Conservation (phyloP, 441 rosid genomes). For the Francoa sonchifolia region DNA sequence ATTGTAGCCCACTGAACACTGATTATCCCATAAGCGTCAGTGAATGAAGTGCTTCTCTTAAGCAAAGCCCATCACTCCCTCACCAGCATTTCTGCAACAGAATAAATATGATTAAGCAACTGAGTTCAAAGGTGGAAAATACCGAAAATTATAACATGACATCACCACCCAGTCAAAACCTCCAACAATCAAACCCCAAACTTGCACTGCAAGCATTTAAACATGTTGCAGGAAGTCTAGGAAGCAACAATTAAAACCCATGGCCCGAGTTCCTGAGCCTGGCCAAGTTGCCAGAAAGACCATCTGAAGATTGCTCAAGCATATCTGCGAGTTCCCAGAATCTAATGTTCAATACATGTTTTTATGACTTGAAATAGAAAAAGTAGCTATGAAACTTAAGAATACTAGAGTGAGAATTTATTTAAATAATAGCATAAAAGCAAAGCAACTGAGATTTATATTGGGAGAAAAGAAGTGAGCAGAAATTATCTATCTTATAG, state of each 20-base stretch:
- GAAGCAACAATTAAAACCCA: conserved; percentile 39
- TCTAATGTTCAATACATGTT: conserved; percentile 49
- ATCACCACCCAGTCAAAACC: conserved; percentile 36
- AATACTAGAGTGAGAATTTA: conserved; percentile 4
- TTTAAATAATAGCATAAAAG: conserved; percentile 3
- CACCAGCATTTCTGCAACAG: conserved; percentile 66
- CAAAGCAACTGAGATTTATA: conserved; percentile 8
- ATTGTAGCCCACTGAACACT: conserved; percentile 31
- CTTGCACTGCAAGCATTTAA: conserved; percentile 36
- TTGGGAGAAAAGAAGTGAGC: conserved; percentile 1
- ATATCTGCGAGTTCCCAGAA: conserved; percentile 76
- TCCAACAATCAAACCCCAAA: conserved; percentile 36
- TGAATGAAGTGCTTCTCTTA: conserved; percentile 39
- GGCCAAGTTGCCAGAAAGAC: conserved; percentile 60
- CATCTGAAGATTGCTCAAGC: conserved; percentile 63
- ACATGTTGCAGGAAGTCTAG: conserved; percentile 29
- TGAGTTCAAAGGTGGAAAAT: conserved; percentile 26
- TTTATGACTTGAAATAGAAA: conserved; percentile 22
- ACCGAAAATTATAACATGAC: conserved; percentile 27
- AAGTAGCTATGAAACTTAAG: conserved; percentile 20
- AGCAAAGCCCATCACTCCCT: conserved; percentile 48
- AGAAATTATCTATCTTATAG: background rate
- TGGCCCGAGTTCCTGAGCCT: conserved; percentile 48
- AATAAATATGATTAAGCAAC: conserved; percentile 43
- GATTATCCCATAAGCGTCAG: conserved; percentile 38